A percentile compares a stretch with the other conserved stretches of the same genome.
Conservation (phyloP, 108 stramenopile species). For the Fragilaria radians region DNA sequence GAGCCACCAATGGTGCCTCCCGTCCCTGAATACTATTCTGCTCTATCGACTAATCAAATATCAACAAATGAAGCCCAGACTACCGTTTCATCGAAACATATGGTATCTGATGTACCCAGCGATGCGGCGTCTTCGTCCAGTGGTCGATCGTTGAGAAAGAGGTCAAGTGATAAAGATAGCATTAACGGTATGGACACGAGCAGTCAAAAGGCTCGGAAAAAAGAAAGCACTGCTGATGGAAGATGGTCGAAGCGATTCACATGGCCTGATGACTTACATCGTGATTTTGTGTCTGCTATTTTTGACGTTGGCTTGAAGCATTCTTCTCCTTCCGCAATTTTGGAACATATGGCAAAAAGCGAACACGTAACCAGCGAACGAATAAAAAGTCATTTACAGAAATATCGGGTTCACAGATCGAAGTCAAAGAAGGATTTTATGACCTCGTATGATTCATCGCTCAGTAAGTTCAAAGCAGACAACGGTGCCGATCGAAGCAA, state of each 20-base stretch:
- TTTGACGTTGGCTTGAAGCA: conserved; percentile 93
- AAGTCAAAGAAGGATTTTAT: conserved; percentile 91
- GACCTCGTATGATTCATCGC: conserved; percentile 59
- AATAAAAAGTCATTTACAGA: conserved; percentile 94
- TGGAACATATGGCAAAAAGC: conserved; percentile 83
- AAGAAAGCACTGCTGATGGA: conserved; percentile 45
- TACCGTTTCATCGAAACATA: background rate
- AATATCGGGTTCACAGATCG: conserved; percentile 84
- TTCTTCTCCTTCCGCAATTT: conserved; percentile 84
- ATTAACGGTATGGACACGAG: background rate
- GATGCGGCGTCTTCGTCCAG: background rate
- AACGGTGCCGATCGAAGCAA: conserved; percentile 13
- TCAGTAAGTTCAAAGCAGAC: conserved; percentile 40
- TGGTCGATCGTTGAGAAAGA: conserved; percentile 6
- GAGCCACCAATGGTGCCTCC: background rate
- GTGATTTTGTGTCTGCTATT: conserved; percentile 86
- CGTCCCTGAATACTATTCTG: background rate
- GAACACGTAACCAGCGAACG: conserved; percentile 86
- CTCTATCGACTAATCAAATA: conserved; percentile 13
- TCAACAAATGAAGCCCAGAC: background rate
- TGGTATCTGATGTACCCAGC: background rate
- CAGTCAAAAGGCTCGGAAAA: conserved; percentile 25
- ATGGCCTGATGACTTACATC: conserved; percentile 84
- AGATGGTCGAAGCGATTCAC: conserved; percentile 85
- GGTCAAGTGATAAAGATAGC: conserved; percentile 5